Percentiles rank a stretch among this genome's conserved stretches.
These are phyloP conservation scores for Sequoia sempervirens DNA, from an alignment of 75 land plant genomes.

Conservation along the genomic window DNA sequence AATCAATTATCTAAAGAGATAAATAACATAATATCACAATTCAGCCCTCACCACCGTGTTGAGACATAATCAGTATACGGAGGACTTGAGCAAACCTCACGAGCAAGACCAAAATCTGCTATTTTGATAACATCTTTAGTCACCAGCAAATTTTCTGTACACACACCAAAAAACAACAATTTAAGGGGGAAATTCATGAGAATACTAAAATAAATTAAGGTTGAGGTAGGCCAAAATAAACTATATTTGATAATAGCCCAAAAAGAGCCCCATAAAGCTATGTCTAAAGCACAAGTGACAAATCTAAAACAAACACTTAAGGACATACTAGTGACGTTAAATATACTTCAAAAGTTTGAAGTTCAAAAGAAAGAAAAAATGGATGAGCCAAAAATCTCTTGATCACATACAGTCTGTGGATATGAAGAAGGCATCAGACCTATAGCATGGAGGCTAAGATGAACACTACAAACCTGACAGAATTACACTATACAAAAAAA, in stretches of 20 bases:
- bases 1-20: background rate
- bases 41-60: conserved; percentile 4
- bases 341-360: background rate
- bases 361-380: background rate
- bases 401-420: background rate
- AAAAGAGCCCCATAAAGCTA: background rate
- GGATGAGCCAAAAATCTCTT: background rate
- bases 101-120: conserved; percentile 52
- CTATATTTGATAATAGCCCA: background rate
- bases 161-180: background rate
- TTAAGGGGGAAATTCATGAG: background rate
- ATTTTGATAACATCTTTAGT: conserved; percentile 44
- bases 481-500: background rate
- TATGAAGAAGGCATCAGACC: background rate
- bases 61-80: conserved; percentile 34
- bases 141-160: conserved; percentile 39
- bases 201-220: background rate
- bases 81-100: conserved; percentile 40
- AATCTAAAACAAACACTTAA: background rate
- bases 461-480: background rate
- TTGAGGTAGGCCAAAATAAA: background rate
- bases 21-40: background rate
- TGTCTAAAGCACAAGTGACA: background rate
- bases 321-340: background rate
- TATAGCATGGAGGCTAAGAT: background rate